Percentiles rank a stretch among this genome's conserved stretches.
Evolutionary conservation across 1,284 basidiomycete genomes (phyloP).

Genomic region (Marasmius sp.): DNA sequence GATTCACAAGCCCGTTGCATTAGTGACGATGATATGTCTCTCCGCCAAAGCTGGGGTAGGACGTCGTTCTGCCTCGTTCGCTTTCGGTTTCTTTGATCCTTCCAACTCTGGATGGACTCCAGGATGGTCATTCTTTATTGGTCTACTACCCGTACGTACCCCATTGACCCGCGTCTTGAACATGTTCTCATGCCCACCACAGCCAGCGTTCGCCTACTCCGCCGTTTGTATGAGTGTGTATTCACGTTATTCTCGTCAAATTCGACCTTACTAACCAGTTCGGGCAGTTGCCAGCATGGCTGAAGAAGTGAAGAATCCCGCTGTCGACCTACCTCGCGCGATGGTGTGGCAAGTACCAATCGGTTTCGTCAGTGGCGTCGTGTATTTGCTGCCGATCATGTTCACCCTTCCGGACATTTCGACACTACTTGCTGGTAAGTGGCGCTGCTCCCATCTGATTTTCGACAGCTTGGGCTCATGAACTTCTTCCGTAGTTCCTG

Average conservation of each 20-base stretch:
- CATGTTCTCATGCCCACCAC: slow-evolving; percentile 23
- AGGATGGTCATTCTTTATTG: slow-evolving; percentile 60
- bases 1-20: neutral
- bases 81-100: slow-evolving; percentile 48
- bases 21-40: slow-evolving; percentile 45
- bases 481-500: slow-evolving; percentile 36
- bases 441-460: neutral
- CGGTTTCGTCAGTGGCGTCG: slow-evolving; percentile 52
- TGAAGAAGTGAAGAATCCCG: slow-evolving; percentile 63
- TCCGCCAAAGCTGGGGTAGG: slow-evolving; percentile 50
- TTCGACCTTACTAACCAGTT: neutral
- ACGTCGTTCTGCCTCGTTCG: slow-evolving; percentile 45
- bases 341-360: slow-evolving; percentile 66
- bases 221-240: slow-evolving; percentile 52
- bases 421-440: slow-evolving; percentile 49
- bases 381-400: slow-evolving; percentile 68
- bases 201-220: slow-evolving; percentile 50
- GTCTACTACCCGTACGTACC: slow-evolving; percentile 44
- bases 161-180: neutral
- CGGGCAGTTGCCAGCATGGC: slow-evolving; percentile 56
- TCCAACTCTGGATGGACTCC: slow-evolving; percentile 54
- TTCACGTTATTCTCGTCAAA: neutral
- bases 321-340: slow-evolving; percentile 54
- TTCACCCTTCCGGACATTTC: slow-evolving; percentile 65
- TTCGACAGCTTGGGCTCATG: neutral